phyloP scores from a whole-genome alignment of 495 filamentous ascomycete genomes.

The Neurospora sp. region DNA sequence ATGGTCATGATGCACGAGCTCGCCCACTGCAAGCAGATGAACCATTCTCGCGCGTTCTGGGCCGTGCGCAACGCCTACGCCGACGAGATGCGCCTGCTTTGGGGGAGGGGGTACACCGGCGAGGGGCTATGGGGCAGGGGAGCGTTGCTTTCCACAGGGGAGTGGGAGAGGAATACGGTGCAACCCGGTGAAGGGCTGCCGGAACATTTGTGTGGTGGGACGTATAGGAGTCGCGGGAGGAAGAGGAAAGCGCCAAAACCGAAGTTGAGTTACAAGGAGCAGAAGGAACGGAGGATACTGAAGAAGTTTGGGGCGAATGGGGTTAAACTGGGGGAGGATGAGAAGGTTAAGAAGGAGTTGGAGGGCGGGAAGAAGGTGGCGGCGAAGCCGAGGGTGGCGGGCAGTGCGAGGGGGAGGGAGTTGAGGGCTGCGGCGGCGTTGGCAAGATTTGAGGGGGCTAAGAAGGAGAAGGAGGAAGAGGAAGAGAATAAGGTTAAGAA shows the following conservation, averaged over 20 bases:
- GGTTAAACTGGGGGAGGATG: constrained; percentile 55
- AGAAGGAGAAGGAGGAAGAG: constrained; percentile 33
- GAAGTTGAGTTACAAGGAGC: constrained; percentile 48
- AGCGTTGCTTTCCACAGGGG: constrained; percentile 45
- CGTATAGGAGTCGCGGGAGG: constrained; percentile 44
- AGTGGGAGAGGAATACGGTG: constrained; percentile 42
- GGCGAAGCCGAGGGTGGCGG: constrained; percentile 61
- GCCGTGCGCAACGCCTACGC: constrained; percentile 57
- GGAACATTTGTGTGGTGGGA: constrained; percentile 60
- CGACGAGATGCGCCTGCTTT: constrained; percentile 51
- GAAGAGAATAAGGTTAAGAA: constrained; percentile 9
- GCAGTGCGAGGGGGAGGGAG: constrained; percentile 60
- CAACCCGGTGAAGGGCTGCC: constrained; percentile 44
- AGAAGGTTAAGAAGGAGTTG: constrained; percentile 47
- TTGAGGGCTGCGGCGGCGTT: constrained; percentile 66
- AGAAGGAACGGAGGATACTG: constrained; percentile 51
- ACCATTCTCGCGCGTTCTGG: constrained; percentile 67
- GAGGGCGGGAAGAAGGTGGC: constrained; percentile 51
- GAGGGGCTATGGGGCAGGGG: constrained; percentile 73
- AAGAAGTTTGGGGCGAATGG: constrained; percentile 70
- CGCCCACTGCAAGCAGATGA: constrained; percentile 78
- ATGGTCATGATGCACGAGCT: constrained; percentile 83
- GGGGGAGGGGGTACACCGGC: constrained; percentile 56
- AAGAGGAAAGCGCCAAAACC: constrained; percentile 43
- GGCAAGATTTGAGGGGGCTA: constrained; percentile 55